Evolutionary conservation across 2,329 filamentous ascomycete species (phyloP), one percentile per base, ranked within the genome.

Genomic region (Ceratocystis smalleyi): DNA sequence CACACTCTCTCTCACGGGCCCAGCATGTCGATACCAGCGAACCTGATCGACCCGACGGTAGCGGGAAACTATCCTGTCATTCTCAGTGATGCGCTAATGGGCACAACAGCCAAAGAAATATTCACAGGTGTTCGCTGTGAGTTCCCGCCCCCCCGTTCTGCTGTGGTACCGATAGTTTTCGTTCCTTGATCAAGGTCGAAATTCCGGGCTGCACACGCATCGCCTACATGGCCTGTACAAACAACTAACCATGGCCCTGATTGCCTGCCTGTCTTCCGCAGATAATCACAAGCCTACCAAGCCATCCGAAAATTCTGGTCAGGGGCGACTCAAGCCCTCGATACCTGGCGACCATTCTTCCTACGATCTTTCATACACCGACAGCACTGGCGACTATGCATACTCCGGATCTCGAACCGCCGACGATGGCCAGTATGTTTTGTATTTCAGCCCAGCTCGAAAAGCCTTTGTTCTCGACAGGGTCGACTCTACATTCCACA

Each of bases 391-490:
- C 63, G 80, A 80, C 64, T 85, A 86, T 70, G 76, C 79, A 35
- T 86, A 84, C 71, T 78, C 80, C 55, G 85, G 86, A 66, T 79
- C 78, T 1, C 79, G 84, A 62, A 79, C 79, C 64, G 79, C 77
- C 27, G 78, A 79, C 66, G 77, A 81, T 65, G 77, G 76, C 64
- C 79, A 85, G 71, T 85, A 82, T 70, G 81, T 85, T 45, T 80
- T 95, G 62, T 81, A 92, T 65, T 94, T 92, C 71, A 88, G 95
- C 73, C 79, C 86, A 7, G 77, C 79, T 19, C 84, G 83, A 62
- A 84, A 92, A 70, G 86, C 81, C 64, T 94, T 94, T 69, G 84
- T 94, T 32, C 80, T 96, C 64, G 90, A 96, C 75, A 84, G 84
- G 62, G 78, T 96, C 64, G 83, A 89, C 71, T 87, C 85, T n/a